Conservation (phyloP, 1,284 basidiomycete species). For the Papiliotrema fonsecae region DNA sequence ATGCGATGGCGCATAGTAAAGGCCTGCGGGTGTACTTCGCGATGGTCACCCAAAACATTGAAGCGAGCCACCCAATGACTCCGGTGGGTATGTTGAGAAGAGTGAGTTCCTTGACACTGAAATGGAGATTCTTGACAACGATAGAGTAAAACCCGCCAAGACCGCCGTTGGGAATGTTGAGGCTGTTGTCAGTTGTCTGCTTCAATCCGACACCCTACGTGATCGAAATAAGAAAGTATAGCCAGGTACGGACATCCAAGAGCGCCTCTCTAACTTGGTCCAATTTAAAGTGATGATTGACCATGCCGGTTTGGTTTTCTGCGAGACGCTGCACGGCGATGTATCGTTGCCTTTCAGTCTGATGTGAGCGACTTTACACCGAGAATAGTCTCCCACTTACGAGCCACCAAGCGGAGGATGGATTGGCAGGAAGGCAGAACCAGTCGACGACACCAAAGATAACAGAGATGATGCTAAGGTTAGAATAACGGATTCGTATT, state of each 20-base stretch:
- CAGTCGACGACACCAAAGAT: constrained; percentile 1
- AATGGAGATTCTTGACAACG: constrained; percentile 18
- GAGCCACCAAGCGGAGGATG: constrained; percentile 24
- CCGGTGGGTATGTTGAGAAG: not conserved
- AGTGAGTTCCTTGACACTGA: constrained; percentile 17
- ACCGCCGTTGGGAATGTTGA: constrained; percentile 17
- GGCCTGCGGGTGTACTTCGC: too few species aligned
- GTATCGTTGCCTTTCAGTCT: constrained; percentile 17
- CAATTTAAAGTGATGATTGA: constrained; percentile 9
- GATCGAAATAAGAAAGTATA: constrained; percentile 13
- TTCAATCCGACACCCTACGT: too few species aligned
- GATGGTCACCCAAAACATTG: too few species aligned
- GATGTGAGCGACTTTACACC: too few species aligned
- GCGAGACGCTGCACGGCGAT: constrained; percentile 14
- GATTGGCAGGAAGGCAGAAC: constrained; percentile 12
- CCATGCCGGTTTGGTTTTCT: constrained; percentile 19
- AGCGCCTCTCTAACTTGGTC: constrained; percentile 17
- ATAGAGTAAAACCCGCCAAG: constrained; percentile 22
- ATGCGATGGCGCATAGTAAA: too few species aligned
- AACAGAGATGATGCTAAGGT: not conserved
- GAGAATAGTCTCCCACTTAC: too few species aligned
- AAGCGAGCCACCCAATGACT: too few species aligned
- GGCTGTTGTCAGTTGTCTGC: too few species aligned
- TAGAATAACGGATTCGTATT: too few species aligned
- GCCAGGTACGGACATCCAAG: constrained; percentile 14